Percentiles rank a stretch among this genome's conserved stretches.
phyloP scores from a whole-genome alignment of 441 rosid species.

The Adansonia madagascariensis region DNA sequence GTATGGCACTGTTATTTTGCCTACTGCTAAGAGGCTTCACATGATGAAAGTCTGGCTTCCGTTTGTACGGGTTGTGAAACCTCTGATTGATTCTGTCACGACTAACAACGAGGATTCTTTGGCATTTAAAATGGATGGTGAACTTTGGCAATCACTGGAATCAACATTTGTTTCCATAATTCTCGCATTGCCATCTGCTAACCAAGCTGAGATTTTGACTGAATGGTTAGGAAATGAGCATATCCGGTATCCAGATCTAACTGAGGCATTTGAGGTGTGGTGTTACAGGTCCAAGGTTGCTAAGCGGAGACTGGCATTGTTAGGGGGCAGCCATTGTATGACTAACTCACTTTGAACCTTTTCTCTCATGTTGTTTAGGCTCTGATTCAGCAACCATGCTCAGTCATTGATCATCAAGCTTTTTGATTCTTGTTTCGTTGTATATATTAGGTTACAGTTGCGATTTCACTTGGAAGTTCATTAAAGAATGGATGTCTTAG shows the following conservation, averaged over 20 bases:
- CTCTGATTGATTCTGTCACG: constrained; percentile 54
- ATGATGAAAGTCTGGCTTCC: constrained; percentile 90
- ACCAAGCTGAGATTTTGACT: constrained; percentile 78
- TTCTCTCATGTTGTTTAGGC: constrained; percentile 24
- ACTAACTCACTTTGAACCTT: constrained; percentile 19
- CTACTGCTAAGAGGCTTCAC: constrained; percentile 66
- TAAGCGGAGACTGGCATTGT: constrained; percentile 62
- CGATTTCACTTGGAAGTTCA: neutral
- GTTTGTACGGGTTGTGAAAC: constrained; percentile 67
- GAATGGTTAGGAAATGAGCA: constrained; percentile 72
- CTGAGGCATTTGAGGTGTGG: constrained; percentile 92
- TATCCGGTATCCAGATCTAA: constrained; percentile 77
- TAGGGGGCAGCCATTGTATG: constrained; percentile 36
- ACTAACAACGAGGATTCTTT: constrained; percentile 37
- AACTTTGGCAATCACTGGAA: constrained; percentile 84
- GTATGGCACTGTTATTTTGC: constrained; percentile 72
- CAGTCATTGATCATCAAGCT: neutral
- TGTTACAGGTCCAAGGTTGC: constrained; percentile 87
- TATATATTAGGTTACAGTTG: neutral
- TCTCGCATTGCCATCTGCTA: constrained; percentile 79
- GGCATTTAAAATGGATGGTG: constrained; percentile 59
- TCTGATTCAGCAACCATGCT: constrained; percentile 26
- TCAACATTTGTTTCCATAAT: constrained; percentile 72
- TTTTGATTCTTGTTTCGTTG: neutral
- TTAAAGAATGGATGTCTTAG: neutral